Evolutionary conservation across 208 protist species (phyloP), one percentile per base, ranked within the genome.

Genomic region (Polymyxa betae): DNA sequence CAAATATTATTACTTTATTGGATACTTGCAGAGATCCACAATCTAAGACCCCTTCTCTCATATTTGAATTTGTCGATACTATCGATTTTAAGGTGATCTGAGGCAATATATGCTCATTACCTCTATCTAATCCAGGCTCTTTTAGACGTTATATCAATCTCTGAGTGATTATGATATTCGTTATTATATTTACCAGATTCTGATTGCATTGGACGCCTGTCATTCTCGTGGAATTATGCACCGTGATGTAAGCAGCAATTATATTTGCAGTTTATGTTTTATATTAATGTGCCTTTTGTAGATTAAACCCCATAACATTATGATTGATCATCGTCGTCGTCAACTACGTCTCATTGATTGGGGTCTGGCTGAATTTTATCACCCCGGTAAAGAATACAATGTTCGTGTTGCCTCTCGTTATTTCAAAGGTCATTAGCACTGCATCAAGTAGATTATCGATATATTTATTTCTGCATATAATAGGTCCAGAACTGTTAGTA

Each of bases 31-130:
- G 96, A 45, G 98, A 99, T 88, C 92, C 96, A 38, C 92, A 93
- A 91, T 97, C 96, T 0, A 96, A 97, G 72, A 99, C 97, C 45
- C 98, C 98, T 12, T 95, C 96, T 24, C 94, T 99, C 24, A 97
- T 99, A 35, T 99, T 98, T 52, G 98, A 99, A 95, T 97, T 98
- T 94, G 96, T 99, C 90, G 97, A 99, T 93, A 98, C 98, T 93
- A 96, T 95, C 0, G 98, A 97, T 91, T 97, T 95, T 91, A 92
- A 91, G 88, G 91, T 93, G 12, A 1, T 20, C 5, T 1, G 45
- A 20, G 43, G 40, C 5, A 32, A n/a, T 45, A 12, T 12, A 20
- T 41, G 10, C 5, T 40, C 24, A 20, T n/a, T 60, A 12, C 43
- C 12, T n/a, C n/a, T 43, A 46, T n/a, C 29, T 0, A 38, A 89